Conservation (phyloP, 371 early-diverging fungal genomes). For the Syncephalastrum contaminatum region DNA sequence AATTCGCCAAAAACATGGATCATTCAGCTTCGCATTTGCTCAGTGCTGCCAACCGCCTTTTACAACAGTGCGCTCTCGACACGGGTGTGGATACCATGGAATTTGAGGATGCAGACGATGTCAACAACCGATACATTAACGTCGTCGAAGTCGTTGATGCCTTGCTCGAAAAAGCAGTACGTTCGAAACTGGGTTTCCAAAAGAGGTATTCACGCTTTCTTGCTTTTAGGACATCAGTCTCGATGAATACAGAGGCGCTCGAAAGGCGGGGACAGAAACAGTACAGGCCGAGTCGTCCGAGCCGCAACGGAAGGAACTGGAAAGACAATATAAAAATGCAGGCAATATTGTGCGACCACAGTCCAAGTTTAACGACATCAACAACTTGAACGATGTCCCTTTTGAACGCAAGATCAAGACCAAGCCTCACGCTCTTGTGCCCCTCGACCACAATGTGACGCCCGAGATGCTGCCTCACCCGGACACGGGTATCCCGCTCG, state of each 20-base stretch:
- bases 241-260: conserved; percentile 37
- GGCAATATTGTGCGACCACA: conserved; percentile 85
- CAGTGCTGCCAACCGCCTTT: conserved; percentile 56
- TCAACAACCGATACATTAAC: conserved; percentile 60
- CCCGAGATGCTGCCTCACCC: conserved; percentile 8
- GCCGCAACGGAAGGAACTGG: too few species aligned
- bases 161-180: conserved; percentile 80
- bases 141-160: conserved; percentile 81
- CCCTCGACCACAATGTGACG: conserved; percentile 59
- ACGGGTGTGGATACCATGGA: conserved; percentile 19
- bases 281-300: too few species aligned
- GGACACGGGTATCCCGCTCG: conserved; percentile 9
- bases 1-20: conserved; percentile 58
- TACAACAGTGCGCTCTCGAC: conserved; percentile 46
- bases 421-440: conserved; percentile 83
- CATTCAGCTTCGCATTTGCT: conserved; percentile 52
- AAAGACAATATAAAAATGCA: conserved; percentile 46
- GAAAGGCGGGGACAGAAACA: too few species aligned
- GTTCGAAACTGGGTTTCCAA: too few species aligned
- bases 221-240: conserved; percentile 42
- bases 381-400: conserved; percentile 76
- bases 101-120: conserved; percentile 68
- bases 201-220: conserved; percentile 1
- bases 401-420: conserved; percentile 75
- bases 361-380: conserved; percentile 83